These are phyloP conservation scores for Vigna mungo DNA, from an alignment of 306 rosid genomes.

Conservation along the genomic window DNA sequence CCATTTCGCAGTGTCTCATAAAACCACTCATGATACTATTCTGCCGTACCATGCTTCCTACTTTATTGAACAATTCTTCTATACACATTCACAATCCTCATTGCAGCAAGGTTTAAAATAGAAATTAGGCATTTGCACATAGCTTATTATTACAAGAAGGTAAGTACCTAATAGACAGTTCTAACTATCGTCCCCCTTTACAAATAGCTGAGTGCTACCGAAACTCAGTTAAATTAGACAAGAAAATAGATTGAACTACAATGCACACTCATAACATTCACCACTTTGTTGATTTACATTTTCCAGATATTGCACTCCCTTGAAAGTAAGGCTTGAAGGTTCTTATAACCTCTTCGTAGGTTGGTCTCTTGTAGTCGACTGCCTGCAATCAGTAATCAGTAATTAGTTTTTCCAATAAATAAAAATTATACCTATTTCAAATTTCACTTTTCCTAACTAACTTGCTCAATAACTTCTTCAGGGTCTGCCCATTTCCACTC, in stretches of 20 bases:
- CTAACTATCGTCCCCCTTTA: constrained; percentile 67
- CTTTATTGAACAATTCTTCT: constrained; percentile 44
- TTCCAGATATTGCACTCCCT: constrained; percentile 62
- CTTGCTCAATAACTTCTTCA: constrained; percentile 92
- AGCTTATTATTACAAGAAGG: constrained; percentile 54
- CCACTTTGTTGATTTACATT: constrained; percentile 95
- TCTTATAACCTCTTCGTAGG: constrained; percentile 86
- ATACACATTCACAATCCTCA: constrained; percentile 40
- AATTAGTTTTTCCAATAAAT: constrained; percentile 24
- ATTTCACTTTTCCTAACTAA: constrained; percentile 30
- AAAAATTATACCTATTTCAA: neutral
- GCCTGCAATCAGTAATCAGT: constrained; percentile 67
- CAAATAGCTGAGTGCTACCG: constrained; percentile 59
- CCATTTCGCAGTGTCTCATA: neutral
- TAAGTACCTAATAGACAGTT: constrained; percentile 56
- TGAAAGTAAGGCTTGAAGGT: constrained; percentile 80
- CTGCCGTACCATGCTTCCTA: constrained; percentile 28
- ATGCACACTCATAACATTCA: constrained; percentile 56
- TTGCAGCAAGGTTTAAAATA: constrained; percentile 33
- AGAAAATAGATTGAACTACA: constrained; percentile 49
- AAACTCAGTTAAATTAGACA: constrained; percentile 52
- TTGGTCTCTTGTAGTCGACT: constrained; percentile 96
- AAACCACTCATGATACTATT: neutral
- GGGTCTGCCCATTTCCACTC: constrained; percentile 99
- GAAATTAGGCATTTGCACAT: constrained; percentile 47